Base-by-base conservation (phyloP, 257 asterid genomes). In the Pogostemon cablin region DNA sequence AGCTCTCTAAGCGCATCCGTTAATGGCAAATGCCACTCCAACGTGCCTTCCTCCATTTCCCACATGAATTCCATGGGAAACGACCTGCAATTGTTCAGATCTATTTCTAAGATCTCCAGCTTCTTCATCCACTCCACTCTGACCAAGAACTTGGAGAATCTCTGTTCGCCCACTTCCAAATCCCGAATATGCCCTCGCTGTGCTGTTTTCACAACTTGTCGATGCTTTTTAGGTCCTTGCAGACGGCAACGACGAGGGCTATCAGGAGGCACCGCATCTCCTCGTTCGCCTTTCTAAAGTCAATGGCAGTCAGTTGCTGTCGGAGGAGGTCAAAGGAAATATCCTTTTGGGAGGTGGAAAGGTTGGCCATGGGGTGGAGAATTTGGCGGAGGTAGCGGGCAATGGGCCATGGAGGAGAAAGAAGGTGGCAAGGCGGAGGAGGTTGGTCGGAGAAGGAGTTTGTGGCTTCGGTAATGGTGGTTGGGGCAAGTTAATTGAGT, bases 221-320 rank as follows among this genome's bases (percentile, higher is more conserved):
- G 3, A 93, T 86, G 69, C 85, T 48, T 20, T 64, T 80, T 34
- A 91, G 82, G 17, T 85, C 80, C 5, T 82, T 95, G 54, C 91
- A 98, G 89, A 91, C 67, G 3, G 98, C 89, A 42, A 86, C 79
- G 12, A 86, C 79, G 12, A 93, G 86, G 57, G 74, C 79, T 46
- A 93, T 91, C 20, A 93, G 82, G 2, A 93, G 91, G 73, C 98
- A 86, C 17, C 98, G 96, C 3, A 96, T 93, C 70, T 87, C 99
- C 69, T 93, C 96, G 75, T 93, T 98, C 5, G 99, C 98, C 67
- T 82, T 79, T 7, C 89, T 83, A 87, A 86, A 86, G 83, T 93
- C 77, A 5, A 78, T 57, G 5, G 84, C 2, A 34, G 88, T 42
- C 6, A 93, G 67, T 49, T 80, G 89, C 0, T 83, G 87, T 2